Conservation (phyloP, 768 basidiomycete genomes). For the Candolleomyces eurysporus region DNA sequence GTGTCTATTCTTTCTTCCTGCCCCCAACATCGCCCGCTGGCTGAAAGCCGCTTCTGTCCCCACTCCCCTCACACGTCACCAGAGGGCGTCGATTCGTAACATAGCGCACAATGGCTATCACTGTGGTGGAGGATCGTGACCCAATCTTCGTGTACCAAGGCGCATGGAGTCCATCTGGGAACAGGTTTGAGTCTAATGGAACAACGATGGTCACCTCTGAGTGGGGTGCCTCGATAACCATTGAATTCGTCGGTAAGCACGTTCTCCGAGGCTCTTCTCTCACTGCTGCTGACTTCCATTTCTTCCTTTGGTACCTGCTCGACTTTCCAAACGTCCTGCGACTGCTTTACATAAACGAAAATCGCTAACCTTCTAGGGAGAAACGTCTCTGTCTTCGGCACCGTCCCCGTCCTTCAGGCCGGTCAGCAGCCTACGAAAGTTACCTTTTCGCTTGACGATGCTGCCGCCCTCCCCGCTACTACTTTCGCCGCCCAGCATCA, state of each 20-base stretch:
- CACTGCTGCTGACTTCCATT: no score
- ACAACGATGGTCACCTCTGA: not conserved
- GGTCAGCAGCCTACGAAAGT: not conserved
- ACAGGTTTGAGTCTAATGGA: not conserved
- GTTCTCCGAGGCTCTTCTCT: no score
- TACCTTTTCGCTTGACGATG: not conserved
- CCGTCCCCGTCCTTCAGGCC: not conserved
- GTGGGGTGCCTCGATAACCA: not conserved
- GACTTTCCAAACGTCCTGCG: not conserved
- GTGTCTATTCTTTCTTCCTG: no score
- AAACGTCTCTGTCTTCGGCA: not conserved
- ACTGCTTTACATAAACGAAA: not conserved
- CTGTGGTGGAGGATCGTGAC: not conserved
- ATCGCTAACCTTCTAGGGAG: not conserved
- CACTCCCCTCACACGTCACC: no score
- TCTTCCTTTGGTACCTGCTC: not conserved
- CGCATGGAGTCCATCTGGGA: not conserved
- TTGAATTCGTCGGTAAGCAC: not conserved
- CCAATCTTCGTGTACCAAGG: not conserved
- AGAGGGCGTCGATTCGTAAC: no score
- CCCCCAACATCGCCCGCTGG: no score
- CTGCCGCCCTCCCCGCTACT: not conserved
- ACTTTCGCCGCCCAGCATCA: not conserved
- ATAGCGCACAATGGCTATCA: not conserved
- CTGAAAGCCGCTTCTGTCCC: no score